These are phyloP conservation scores for Hypomyces rosellus DNA, from an alignment of 2,329 filamentous ascomycete genomes.

Conservation along the genomic window DNA sequence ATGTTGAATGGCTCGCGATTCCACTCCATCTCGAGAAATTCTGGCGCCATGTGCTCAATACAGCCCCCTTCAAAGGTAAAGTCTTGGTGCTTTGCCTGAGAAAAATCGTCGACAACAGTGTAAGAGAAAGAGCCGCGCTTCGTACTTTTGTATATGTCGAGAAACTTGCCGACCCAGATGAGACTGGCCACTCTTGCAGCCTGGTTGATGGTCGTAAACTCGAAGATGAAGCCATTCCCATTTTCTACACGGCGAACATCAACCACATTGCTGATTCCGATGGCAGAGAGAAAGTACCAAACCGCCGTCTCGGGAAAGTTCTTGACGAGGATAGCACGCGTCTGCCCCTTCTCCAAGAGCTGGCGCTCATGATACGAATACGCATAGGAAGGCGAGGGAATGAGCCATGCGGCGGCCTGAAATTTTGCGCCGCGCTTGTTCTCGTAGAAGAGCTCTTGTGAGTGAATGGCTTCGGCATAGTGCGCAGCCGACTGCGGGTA, in stretches of 20 bases:
- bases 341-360: not conserved
- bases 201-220: slow-evolving; percentile 15
- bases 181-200: slow-evolving; percentile 1
- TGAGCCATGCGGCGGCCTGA: slow-evolving; percentile 3
- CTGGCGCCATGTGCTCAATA: not conserved
- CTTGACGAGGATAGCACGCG: slow-evolving; percentile 13
- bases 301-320: slow-evolving; percentile 16
- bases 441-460: not conserved
- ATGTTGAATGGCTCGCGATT: slow-evolving; percentile 7
- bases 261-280: slow-evolving; percentile 13
- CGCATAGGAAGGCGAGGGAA: slow-evolving; percentile 13
- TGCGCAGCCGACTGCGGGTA: not conserved
- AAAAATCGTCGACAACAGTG: not conserved
- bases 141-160: not conserved
- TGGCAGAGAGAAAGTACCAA: slow-evolving; percentile 16
- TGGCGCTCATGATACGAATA: not conserved
- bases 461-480: not conserved
- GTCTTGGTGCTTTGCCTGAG: not conserved
- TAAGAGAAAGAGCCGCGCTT: not conserved
- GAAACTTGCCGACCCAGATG: not conserved
- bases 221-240: slow-evolving; percentile 12
- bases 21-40: not conserved
- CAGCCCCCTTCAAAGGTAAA: not conserved
- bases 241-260: not conserved
- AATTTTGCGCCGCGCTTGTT: not conserved